Base-by-base conservation (phyloP, 2,329 filamentous ascomycete genomes). In the Stemphylium lycopersici region DNA sequence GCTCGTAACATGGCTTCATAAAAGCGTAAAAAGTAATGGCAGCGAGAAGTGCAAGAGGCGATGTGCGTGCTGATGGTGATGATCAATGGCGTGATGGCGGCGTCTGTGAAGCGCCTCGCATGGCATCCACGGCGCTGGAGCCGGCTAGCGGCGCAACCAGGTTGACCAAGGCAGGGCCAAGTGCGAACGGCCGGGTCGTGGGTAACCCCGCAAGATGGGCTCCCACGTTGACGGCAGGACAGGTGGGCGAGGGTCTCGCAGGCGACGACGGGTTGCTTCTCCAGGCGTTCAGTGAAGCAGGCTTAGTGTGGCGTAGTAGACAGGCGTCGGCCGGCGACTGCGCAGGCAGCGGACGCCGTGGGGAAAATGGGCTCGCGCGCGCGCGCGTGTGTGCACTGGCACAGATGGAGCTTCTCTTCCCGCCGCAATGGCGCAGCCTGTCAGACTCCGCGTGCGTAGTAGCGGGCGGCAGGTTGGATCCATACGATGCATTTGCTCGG, bases 391-490 rank as follows among this genome's bases (percentile, higher is more conserved):
- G 42, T 26, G 22, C 31, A 15, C 20, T 45, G 32, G 31, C 42
- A 26, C 42, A 16, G 20, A 16, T 42, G 26, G 24, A 42, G 6
- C 8, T 29, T 16, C 46, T 50, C 32, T 22, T 40, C 46, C 51
- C 51, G 51, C 46, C 39, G 37, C 46, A 49, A 37, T 41, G 51
- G 51, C 45, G 24, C 51, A 44, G 51, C 36, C 45, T 53, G 51
- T 41, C 40, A 34, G 34, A 29, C 36, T 49, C 39, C 32, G 45
- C 51, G 45, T 45, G 49, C 40, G 47, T 24, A 36, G 47, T 33
- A 36, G 41, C 33, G 26, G 34, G 40, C 24, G 37, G 44, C 38
- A 29, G 46, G 45, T 39, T 50, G 33, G 46, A 50, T 33, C 29
- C 36, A 33, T 51, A 50, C 31, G 51, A 54, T 54, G 51, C 51